Conservation (phyloP, 1,284 basidiomycete species). For the Trametes polyzona region DNA sequence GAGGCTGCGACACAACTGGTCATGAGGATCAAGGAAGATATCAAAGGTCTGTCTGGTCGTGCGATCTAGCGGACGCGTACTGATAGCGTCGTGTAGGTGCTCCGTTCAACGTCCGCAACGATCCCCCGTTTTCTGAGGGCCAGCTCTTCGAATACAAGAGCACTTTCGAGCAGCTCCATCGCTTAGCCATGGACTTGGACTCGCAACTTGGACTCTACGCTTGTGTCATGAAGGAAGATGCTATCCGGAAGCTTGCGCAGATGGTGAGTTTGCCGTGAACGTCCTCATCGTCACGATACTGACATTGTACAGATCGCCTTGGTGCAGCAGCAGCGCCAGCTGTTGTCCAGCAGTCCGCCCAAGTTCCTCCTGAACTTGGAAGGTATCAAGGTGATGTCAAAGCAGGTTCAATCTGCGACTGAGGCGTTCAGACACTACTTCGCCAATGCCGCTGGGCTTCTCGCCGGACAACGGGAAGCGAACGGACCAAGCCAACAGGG, state of each 20-base stretch:
- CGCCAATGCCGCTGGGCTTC: background rate
- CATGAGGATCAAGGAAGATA: no score
- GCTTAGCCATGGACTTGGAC: slow-evolving; percentile 50
- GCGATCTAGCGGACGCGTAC: no score
- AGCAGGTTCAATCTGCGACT: slow-evolving; percentile 46
- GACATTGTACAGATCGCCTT: slow-evolving; percentile 48
- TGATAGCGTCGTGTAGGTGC: no score
- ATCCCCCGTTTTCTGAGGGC: slow-evolving; percentile 47
- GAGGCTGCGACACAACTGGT: slow-evolving; percentile 33
- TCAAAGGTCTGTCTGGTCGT: no score
- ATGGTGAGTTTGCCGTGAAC: slow-evolving; percentile 49
- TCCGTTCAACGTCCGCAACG: background rate
- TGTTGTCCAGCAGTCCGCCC: slow-evolving; percentile 48
- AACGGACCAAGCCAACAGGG: slow-evolving; percentile 1
- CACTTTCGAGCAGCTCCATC: slow-evolving; percentile 52
- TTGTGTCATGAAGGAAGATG: slow-evolving; percentile 48
- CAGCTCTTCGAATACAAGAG: slow-evolving; percentile 55
- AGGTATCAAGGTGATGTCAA: slow-evolving; percentile 50
- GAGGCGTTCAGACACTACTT: slow-evolving; percentile 43
- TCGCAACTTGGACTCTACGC: slow-evolving; percentile 52
- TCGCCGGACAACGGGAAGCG: background rate
- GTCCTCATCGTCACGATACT: background rate
- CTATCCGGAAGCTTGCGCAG: slow-evolving; percentile 50
- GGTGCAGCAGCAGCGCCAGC: slow-evolving; percentile 53
- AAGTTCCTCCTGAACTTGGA: slow-evolving; percentile 53